Percentiles rank a stretch among this genome's conserved stretches.
phyloP scores from a whole-genome alignment of 2,329 filamentous ascomycete species.

The Harringtonia lauricola region DNA sequence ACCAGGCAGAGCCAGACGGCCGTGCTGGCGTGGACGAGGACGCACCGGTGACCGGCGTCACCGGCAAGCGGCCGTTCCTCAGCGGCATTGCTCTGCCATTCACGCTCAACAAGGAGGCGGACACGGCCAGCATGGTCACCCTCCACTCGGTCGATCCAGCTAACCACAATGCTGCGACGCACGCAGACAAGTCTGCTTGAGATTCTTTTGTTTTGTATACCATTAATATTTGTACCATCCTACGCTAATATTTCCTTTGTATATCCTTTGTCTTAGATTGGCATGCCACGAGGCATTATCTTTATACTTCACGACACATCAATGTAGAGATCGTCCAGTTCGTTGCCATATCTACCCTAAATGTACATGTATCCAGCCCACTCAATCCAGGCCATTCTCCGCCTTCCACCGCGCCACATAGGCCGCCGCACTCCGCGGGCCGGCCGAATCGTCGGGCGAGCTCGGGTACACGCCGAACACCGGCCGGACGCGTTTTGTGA shows the following conservation, averaged over 20 bases:
- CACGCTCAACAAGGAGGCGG: constrained; percentile 50
- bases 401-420: constrained; percentile 58
- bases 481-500: constrained; percentile 47
- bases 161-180: too few relatives aligned
- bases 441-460: constrained; percentile 38
- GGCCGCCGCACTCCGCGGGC: constrained; percentile 47
- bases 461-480: constrained; percentile 27
- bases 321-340: neutral
- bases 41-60: constrained; percentile 36
- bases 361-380: constrained; percentile 1
- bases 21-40: constrained; percentile 20
- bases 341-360: neutral
- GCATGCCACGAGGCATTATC: too few relatives aligned
- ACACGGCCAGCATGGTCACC: constrained; percentile 62
- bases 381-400: constrained; percentile 50
- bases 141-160: constrained; percentile 31
- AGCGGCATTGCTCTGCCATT: constrained; percentile 65
- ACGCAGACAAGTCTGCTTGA: neutral
- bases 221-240: neutral
- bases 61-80: constrained; percentile 53
- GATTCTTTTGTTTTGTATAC: neutral
- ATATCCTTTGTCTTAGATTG: neutral
- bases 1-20: neutral
- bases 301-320: neutral
- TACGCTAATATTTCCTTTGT: neutral